Base-by-base conservation (phyloP, 805 yeast genomes). In the Kodamaea kaohsiungensis region DNA sequence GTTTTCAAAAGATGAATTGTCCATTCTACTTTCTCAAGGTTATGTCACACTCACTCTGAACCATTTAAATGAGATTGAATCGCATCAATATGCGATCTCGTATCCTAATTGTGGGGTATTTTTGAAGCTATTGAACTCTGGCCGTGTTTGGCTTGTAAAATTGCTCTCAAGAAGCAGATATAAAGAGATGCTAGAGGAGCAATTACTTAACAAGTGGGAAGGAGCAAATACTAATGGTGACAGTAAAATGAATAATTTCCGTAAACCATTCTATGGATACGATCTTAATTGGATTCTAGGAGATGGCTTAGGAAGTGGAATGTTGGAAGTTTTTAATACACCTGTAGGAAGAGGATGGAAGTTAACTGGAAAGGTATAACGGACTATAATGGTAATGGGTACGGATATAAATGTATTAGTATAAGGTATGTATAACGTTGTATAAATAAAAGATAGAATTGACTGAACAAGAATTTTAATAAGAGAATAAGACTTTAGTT, bases 321-420 rank as follows among this genome's bases (percentile, higher is more conserved):
- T 73, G 1, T 63, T 79, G 2, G 87, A 83, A 59, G 80, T 78
- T 7, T 81, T 81, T 60, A 73, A 75, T 46, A 80, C 87, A 0
- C 81, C 82, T 1, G 81, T 78, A 1, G 85, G 85, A 0, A 65
- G 84, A 47, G 85, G 87, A 2, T 81, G 87, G 87, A 74, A 77
- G 61, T 67, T 81, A 47, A 76, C 86, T 7, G 84, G 85, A 1
- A 79, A 79, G 54, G 66, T 71, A 17, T 74, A 19, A 27, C 2
- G 17, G 3, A 12, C n/a, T 45, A 6, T 16, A 19, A 19, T 25
- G 22, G 48, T 16, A 4, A 22, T 22, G 25, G 25, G 6, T 22
- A 22, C 25, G 25, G 25, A 22, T 22, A 22, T 22, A 43, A 6
- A 19, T 15, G 25, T 43, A 18, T 6, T 10, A 30, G 10, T 30